A percentile compares a stretch with the other conserved stretches of the same genome.
Conservation (phyloP, 371 early-diverging fungal genomes). For the Circinella umbellata region DNA sequence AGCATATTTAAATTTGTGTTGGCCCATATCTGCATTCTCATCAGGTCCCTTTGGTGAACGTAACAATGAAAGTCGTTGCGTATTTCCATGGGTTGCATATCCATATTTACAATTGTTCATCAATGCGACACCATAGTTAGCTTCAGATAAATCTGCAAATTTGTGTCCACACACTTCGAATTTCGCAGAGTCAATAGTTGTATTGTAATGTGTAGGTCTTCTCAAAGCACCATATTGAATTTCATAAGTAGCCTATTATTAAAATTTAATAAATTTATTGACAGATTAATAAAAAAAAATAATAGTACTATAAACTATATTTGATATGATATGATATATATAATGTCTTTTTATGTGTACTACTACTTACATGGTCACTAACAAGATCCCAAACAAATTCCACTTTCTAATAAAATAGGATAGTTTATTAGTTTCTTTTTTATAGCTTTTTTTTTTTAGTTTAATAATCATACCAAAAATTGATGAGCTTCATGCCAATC, state of each 20-base stretch:
- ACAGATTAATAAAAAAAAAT: no score
- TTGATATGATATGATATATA: no score
- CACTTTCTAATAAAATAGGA: slow-evolving; percentile 67
- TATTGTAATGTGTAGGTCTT: slow-evolving; percentile 95
- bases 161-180: slow-evolving; percentile 88
- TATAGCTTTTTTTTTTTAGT: neutral
- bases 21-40: slow-evolving; percentile 68
- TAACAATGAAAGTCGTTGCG: slow-evolving; percentile 84
- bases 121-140: slow-evolving; percentile 93
- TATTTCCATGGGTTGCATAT: slow-evolving; percentile 81
- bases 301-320: no score
- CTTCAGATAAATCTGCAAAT: slow-evolving; percentile 93
- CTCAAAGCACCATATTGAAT: slow-evolving; percentile 92
- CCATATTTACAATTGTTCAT: slow-evolving; percentile 94
- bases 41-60: slow-evolving; percentile 88
- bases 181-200: slow-evolving; percentile 89
- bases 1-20: slow-evolving; percentile 89
- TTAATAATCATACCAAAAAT: slow-evolving; percentile 59
- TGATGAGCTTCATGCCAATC: slow-evolving; percentile 93
- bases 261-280: neutral
- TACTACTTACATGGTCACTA: slow-evolving; percentile 66
- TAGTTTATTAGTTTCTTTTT: neutral
- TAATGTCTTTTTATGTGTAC: neutral
- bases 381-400: slow-evolving; percentile 88
- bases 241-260: slow-evolving; percentile 86